Evolutionary conservation across 176 grass and related monocot genomes (phyloP), one percentile per base, ranked within the genome.

Genomic region (Zizania latifolia): DNA sequence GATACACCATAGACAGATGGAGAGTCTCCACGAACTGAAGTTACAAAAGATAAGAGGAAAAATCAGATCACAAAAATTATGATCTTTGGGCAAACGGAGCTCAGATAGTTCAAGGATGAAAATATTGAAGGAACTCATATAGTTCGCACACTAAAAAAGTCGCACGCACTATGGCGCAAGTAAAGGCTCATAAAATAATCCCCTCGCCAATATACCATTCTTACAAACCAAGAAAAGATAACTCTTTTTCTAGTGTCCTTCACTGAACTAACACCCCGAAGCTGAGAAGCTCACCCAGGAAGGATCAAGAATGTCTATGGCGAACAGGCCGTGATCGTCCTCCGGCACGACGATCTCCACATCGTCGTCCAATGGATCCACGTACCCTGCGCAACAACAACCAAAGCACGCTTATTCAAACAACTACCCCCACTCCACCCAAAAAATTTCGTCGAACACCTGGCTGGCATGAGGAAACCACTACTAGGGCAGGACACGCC

Each of bases 251-350:
- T 21, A 75, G 35, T 16, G 19, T 4, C 44, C 33, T 65, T 21
- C 67, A 45, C 11, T 56, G 41, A 76, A 23, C 17, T 8, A 35
- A 2, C 21, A 59, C 2, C 31, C 15, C 28, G 0, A 36, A 41
- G 73, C 81, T 83, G 70, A 34, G 0, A 36, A 41, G 73, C 81
- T 83, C 74, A 97, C 94, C 86, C 89, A 93, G 28, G 90, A 97
- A 83, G 94, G 90, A 83, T 97, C 90, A 19, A 97, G 92, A 83
- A 97, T 78, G 78, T 97, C 90, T 38, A 97, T 91, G 76, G 94
- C 94, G 46, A 75, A 90, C 14, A 97, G 77, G 5, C 94, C 94
- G 10, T 93, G 88, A 45, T 97, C 91, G 75, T 93, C 88, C 22
- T 97, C 90, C 19, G 94, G 94, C 16, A 93, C 94, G 12, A 75